phyloP scores from a whole-genome alignment of 306 rosid species.

The Echinosophora koreensis region DNA sequence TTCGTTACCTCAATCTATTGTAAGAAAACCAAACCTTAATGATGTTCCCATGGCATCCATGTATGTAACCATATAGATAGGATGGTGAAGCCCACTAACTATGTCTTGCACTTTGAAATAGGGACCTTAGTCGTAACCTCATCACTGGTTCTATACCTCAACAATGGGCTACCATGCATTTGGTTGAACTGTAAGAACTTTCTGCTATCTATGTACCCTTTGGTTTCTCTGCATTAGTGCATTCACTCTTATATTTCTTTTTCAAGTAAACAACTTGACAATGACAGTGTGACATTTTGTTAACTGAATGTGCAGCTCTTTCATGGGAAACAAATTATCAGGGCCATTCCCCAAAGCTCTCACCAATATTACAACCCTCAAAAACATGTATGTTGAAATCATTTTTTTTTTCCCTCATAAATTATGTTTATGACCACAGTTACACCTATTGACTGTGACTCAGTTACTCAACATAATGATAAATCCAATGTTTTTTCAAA shows the following conservation, averaged over 20 bases:
- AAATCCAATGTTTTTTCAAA: neutral
- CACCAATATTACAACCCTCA: constrained; percentile 80
- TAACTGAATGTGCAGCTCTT: constrained; percentile 65
- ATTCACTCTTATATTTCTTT: constrained; percentile 21
- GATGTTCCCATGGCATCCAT: constrained; percentile 3
- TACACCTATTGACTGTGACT: neutral
- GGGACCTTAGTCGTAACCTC: constrained; percentile 84
- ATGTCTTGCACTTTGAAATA: constrained; percentile 42
- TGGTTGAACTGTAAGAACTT: constrained; percentile 71
- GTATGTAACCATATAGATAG: constrained; percentile 14
- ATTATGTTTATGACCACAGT: constrained; percentile 7
- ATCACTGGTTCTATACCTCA: constrained; percentile 75
- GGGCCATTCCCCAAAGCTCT: constrained; percentile 92
- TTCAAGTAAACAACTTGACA: constrained; percentile 28
- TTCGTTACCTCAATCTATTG: constrained; percentile 67
- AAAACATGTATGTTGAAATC: constrained; percentile 71
- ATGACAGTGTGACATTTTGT: constrained; percentile 40
- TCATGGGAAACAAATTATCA: constrained; percentile 90
- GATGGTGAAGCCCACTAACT: constrained; percentile 35
- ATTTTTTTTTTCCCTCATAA: constrained; percentile 39
- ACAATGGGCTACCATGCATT: constrained; percentile 77
- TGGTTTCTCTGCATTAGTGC: constrained; percentile 28
- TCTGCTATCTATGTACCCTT: constrained; percentile 23
- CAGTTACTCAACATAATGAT: neutral
- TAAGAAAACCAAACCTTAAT: constrained; percentile 53